These are phyloP conservation scores for Rubroboletus satanas DNA, from an alignment of 768 basidiomycete species.

Conservation along the genomic window DNA sequence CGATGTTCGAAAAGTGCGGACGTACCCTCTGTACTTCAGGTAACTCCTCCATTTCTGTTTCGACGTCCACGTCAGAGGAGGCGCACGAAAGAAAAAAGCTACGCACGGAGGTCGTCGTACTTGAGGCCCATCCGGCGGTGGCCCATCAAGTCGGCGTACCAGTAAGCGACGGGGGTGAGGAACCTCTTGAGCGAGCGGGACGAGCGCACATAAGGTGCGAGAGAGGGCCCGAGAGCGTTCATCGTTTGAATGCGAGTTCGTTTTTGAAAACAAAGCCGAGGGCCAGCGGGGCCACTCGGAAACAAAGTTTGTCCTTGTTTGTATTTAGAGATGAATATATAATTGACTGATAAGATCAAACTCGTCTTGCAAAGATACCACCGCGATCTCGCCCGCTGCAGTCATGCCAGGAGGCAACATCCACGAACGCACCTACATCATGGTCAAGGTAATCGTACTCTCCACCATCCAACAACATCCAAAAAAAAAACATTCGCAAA, in stretches of 20 bases:
- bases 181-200: conserved; percentile 62
- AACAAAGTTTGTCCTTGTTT: conserved; percentile 44
- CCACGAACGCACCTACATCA: conserved; percentile 94
- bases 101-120: conserved; percentile 93
- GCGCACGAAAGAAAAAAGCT: not conserved
- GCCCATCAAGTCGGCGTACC: conserved; percentile 78
- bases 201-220: conserved; percentile 72
- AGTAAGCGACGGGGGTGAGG: conserved; percentile 74
- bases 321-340: not conserved
- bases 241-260: conserved; percentile 6
- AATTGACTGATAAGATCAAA: conserved; percentile 28
- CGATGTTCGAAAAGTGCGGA: not conserved
- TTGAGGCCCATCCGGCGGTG: conserved; percentile 85
- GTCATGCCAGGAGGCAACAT: conserved; percentile 20
- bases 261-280: too few relatives aligned
- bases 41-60: conserved; percentile 71
- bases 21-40: conserved; percentile 73
- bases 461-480: too few relatives aligned
- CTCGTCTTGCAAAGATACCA: conserved; percentile 12
- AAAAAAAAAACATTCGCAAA: not conserved
- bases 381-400: conserved; percentile 28
- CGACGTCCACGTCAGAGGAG: not conserved
- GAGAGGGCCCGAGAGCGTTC: conserved; percentile 61
- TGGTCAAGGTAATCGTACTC: conserved; percentile 78
- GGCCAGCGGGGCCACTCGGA: conserved; percentile 15